Evolutionary conservation across 2,329 filamentous ascomycete genomes (phyloP).

Genomic region (Ceratocystiopsis minuta): DNA sequence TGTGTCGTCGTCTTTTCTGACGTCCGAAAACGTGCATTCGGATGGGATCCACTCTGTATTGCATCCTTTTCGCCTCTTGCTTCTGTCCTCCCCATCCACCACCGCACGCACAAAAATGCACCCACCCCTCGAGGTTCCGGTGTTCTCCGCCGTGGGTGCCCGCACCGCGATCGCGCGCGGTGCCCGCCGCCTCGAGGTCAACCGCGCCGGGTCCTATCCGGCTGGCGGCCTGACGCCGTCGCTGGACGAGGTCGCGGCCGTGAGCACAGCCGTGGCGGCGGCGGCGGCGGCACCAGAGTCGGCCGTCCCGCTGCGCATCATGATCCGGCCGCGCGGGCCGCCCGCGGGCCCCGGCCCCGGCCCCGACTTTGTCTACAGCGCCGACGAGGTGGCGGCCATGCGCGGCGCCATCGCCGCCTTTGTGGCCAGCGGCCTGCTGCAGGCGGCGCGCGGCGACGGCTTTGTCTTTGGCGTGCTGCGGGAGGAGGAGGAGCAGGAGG

Average conservation of each 20-base stretch:
- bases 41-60: too few species aligned
- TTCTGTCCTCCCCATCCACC: too few species aligned
- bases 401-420: constrained; percentile 19
- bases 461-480: constrained; percentile 37
- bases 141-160: constrained; percentile 29
- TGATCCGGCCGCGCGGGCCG: constrained; percentile 33
- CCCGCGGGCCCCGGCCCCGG: constrained; percentile 6
- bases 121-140: constrained; percentile 28
- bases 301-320: constrained; percentile 28
- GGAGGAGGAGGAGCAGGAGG: background rate
- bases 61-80: too few species aligned
- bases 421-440: constrained; percentile 19
- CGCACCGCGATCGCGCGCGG: constrained; percentile 22
- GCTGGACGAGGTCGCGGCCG: constrained; percentile 18
- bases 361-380: constrained; percentile 31
- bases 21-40: too few species aligned
- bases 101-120: background rate
- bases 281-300: constrained; percentile 2
- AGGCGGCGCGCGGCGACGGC: constrained; percentile 27
- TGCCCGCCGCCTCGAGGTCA: constrained; percentile 35
- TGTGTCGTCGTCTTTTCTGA: too few species aligned
- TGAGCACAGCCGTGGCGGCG: constrained; percentile 7
- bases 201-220: constrained; percentile 30
- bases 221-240: constrained; percentile 33
- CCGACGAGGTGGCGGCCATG: constrained; percentile 27